These are phyloP conservation scores for Oemleria cerasiformis DNA, from an alignment of 306 rosid species.

Conservation along the genomic window DNA sequence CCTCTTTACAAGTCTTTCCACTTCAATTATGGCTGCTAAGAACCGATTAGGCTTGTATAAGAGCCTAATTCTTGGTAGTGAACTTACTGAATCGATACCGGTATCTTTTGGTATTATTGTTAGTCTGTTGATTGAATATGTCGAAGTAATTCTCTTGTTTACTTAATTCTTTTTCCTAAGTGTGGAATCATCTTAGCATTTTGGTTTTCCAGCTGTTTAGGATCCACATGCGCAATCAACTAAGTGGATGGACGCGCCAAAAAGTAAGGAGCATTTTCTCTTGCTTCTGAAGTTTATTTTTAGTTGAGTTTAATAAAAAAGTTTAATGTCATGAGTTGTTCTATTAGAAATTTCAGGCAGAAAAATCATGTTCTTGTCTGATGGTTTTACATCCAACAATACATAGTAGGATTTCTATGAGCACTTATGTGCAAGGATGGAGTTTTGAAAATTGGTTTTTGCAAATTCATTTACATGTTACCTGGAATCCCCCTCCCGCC, in stretches of 20 bases:
- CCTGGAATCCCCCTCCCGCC: not conserved
- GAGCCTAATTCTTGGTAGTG: not conserved
- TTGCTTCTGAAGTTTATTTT: not conserved
- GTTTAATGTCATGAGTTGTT: not conserved
- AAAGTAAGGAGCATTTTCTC: slow-evolving; percentile 39
- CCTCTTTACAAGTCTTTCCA: not conserved
- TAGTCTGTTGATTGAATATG: not conserved
- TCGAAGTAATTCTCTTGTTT: slow-evolving; percentile 11
- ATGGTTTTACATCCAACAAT: not conserved
- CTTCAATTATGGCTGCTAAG: not conserved
- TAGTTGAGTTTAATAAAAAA: not conserved
- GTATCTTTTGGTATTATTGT: not conserved
- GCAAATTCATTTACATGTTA: not conserved
- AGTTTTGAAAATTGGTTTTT: not conserved
- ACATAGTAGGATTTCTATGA: not conserved
- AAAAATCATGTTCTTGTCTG: not conserved
- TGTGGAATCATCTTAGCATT: slow-evolving; percentile 17
- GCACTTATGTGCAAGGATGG: not conserved
- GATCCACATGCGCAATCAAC: slow-evolving; percentile 53
- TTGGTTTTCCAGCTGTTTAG: slow-evolving; percentile 49
- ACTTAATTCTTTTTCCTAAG: not conserved
- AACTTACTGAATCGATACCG: not conserved
- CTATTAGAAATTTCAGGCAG: not conserved
- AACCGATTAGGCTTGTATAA: not conserved
- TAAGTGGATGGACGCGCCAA: slow-evolving; percentile 62